Evolutionary conservation across 371 early-diverging fungal genomes (phyloP), one percentile per base, ranked within the genome.

Genomic region (Parasitella parasitica): DNA sequence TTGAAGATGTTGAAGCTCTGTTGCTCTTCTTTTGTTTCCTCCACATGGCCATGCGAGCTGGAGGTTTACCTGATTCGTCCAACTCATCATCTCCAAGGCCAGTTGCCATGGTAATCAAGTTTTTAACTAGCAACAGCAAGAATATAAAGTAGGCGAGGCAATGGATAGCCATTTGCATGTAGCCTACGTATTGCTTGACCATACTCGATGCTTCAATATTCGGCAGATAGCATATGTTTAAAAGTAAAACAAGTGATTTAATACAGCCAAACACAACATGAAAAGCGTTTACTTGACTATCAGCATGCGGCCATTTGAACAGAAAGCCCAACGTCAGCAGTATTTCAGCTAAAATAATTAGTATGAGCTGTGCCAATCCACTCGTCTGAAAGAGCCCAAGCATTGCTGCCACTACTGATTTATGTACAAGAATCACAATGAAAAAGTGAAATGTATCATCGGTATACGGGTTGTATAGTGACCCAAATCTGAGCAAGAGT

Each of bases 371-470:
- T 6, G 73, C 71, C 6, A 70, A 26, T 6, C 75, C 72, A 8
- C 67, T 71, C 0, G 67, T 34, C 27, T 71, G 69, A 49, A 80
- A 76, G n/a, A 77, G 57, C 1, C 75, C 80, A 16, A 69, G 56
- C 77, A 80, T 75, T 8, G 66, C 68, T 13, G 77, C 73, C 18
- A 72, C 51, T 12, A 80, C 18, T 1, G 72, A 64, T 36, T 75
- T 71, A 50, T 73, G 66, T 0, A 71, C 58, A 8, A 85, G 64
- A 2, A 61, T 68, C 18, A 71, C 66, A 6, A 85, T 55, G 48
- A 81, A 83, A 59, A 83, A 82, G 13, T 74, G 66, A 15, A 74
- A 75, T 6, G 71, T 67, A 30, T 81, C 82, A 30, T 85, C 83
- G 0, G 78, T 76, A 30, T 75, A 75, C 2, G 72, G 72, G 64